These are phyloP conservation scores for Penicillium paneum DNA, from an alignment of 2,329 filamentous ascomycete species.

Conservation along the genomic window DNA sequence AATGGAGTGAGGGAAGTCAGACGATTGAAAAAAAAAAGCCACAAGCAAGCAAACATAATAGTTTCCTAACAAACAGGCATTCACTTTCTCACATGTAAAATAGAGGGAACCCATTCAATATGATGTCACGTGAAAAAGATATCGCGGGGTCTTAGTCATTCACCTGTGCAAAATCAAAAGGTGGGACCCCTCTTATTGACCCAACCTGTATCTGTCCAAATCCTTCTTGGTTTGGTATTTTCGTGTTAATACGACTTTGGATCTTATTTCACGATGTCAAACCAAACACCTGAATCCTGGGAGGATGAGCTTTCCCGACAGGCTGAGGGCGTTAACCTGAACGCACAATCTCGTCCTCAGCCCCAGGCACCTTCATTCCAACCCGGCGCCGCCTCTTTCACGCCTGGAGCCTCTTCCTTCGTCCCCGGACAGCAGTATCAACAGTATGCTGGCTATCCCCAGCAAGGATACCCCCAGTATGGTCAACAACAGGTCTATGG, in stretches of 20 bases:
- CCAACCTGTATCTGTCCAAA: constrained; percentile 16
- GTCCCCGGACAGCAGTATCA: constrained; percentile 68
- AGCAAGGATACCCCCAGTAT: constrained; percentile 40
- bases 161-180: constrained; percentile 25
- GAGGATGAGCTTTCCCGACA: constrained; percentile 84
- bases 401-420: constrained; percentile 68
- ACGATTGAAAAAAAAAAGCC: background rate
- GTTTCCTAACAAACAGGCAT: background rate
- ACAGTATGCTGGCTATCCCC: constrained; percentile 46
- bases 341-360: constrained; percentile 50
- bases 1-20: background rate
- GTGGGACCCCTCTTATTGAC: constrained; percentile 19
- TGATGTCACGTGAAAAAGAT: constrained; percentile 16
- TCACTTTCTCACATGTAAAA: background rate
- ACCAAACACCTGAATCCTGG: constrained; percentile 78
- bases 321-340: constrained; percentile 72
- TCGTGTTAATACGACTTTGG: constrained; percentile 22
- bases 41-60: background rate
- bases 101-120: background rate
- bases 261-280: constrained; percentile 63
- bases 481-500: constrained; percentile 26
- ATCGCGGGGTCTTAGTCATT: constrained; percentile 24
- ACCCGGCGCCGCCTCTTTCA: constrained; percentile 68
- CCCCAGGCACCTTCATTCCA: constrained; percentile 58
- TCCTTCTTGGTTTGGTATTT: constrained; percentile 20